Conservation (phyloP, 2,329 filamentous ascomycete genomes). For the Phyllosticta ampelicida region DNA sequence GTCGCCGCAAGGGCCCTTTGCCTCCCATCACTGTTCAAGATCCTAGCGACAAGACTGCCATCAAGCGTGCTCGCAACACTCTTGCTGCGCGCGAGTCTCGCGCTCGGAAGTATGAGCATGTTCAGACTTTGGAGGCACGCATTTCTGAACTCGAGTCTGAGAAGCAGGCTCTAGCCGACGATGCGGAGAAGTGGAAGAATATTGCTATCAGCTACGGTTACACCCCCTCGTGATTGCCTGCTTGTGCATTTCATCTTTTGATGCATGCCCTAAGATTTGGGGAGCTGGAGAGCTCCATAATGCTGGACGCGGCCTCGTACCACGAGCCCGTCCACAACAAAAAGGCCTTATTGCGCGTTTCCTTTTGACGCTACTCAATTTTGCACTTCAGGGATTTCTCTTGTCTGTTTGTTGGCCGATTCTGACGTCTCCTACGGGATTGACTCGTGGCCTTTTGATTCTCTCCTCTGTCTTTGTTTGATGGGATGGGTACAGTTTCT, state of each 20-base stretch:
- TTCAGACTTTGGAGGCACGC: slow-evolving; percentile 62
- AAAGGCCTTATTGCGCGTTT: not conserved
- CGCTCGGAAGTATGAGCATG: slow-evolving; percentile 67
- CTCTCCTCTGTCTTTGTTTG: not conserved
- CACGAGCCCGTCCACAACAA: not conserved
- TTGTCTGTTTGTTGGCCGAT: slow-evolving; percentile 26
- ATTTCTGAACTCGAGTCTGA: slow-evolving; percentile 57
- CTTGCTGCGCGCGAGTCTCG: slow-evolving; percentile 89
- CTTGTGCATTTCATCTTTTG: slow-evolving; percentile 16
- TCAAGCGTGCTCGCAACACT: slow-evolving; percentile 91
- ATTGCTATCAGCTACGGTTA: slow-evolving; percentile 18
- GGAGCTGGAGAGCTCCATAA: slow-evolving; percentile 26
- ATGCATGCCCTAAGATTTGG: slow-evolving; percentile 17
- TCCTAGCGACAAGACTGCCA: slow-evolving; percentile 59
- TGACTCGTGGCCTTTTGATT: slow-evolving; percentile 37
- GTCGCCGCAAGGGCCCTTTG: slow-evolving; percentile 70
- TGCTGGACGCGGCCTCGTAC: slow-evolving; percentile 11
- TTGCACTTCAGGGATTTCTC: slow-evolving; percentile 8
- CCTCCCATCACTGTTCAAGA: slow-evolving; percentile 65
- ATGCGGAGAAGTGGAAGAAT: slow-evolving; percentile 29
- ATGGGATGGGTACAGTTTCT: not conserved
- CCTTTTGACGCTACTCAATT: not conserved
- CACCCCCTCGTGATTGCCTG: slow-evolving; percentile 24
- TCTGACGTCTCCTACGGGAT: slow-evolving; percentile 43
- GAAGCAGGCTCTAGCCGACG: slow-evolving; percentile 32